Base-by-base conservation (phyloP, 495 filamentous ascomycete genomes). In the Thermothielavioides terrestris region DNA sequence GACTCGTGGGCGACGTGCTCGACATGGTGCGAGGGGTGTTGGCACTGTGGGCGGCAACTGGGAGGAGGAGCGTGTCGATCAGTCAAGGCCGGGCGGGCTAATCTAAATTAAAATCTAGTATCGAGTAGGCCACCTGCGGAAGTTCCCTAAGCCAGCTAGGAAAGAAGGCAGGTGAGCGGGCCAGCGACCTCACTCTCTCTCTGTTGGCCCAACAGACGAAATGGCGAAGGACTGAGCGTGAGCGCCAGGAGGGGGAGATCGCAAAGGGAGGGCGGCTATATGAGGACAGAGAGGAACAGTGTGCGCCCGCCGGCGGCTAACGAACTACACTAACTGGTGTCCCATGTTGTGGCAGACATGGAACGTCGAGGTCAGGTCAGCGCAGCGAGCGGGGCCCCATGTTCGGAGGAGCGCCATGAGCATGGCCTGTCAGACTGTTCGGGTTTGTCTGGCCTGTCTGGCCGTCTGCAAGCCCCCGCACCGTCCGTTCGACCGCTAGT, bases 1-100 rank as follows among this genome's bases (percentile, higher is more conserved):
- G 64, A 64, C 60, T 65, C 61, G 54, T 45, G 40, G 61, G 70
- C 32, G 57, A 67, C 43, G 60, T 66, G 46, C 55, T 63, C 53
- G 67, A 68, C 65, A 64, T 73, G 42, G 25, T 20, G 34, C 27
- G 4, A 21, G 14, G 3, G 8, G n/a, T n/a, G n/a, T n/a, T n/a
- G n/a, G n/a, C n/a, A n/a, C n/a, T n/a, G n/a, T n/a, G n/a, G n/a
- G n/a, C n/a, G n/a, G n/a, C n/a, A n/a, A n/a, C n/a, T n/a, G n/a
- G n/a, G n/a, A n/a, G n/a, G n/a, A n/a, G 45, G 22, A 8, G 9
- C 22, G 41, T 21, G 30, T 21, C 20, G 12, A 34, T 18, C 50
- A 7, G 32, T 25, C 15, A 20, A 46, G 35, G 27, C 10, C 30
- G 23, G 15, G 22, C 32, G 11, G 21, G 17, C 27, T 23, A 30